These are phyloP conservation scores for Neonothopanus nambi DNA, from an alignment of 1,284 basidiomycete genomes.

Conservation along the genomic window DNA sequence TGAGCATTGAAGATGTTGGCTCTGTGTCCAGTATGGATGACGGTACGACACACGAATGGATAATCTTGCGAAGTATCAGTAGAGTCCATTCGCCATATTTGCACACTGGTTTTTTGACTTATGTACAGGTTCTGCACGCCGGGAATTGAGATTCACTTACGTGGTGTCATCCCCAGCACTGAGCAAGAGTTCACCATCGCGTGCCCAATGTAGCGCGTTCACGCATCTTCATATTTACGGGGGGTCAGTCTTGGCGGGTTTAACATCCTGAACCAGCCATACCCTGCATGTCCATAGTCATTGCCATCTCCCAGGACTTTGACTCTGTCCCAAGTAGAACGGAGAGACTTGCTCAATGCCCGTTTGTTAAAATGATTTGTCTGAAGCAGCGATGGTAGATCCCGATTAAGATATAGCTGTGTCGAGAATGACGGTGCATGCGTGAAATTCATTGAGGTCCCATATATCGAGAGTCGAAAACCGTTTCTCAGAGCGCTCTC, in stretches of 20 bases:
- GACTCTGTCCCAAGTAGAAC: constrained; percentile 12
- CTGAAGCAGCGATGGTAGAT: background rate
- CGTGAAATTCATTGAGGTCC: background rate
- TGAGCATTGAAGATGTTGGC: constrained; percentile 89
- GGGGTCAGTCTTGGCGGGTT: constrained; percentile 11
- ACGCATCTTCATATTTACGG: constrained; percentile 59
- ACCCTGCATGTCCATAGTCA: constrained; percentile 65
- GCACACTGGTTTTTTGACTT: too few species aligned
- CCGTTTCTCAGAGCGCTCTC: too few species aligned
- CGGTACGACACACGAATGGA: constrained; percentile 63
- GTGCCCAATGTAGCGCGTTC: constrained; percentile 84
- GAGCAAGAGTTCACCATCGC: constrained; percentile 71
- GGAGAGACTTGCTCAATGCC: background rate
- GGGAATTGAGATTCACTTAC: constrained; percentile 43
- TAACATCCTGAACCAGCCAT: constrained; percentile 21
- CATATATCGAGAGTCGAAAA: background rate
- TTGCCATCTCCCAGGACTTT: constrained; percentile 56
- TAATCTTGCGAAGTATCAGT: constrained; percentile 39
- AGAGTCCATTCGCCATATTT: constrained; percentile 68
- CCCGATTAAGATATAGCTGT: constrained; percentile 1
- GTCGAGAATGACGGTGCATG: background rate
- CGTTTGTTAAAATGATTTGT: constrained; percentile 1
- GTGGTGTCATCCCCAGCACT: constrained; percentile 85
- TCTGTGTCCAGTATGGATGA: constrained; percentile 78
- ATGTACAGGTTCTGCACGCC: constrained; percentile 26